Conservation (phyloP, 2,329 filamentous ascomycete species). For the Epichloe hybrida region DNA sequence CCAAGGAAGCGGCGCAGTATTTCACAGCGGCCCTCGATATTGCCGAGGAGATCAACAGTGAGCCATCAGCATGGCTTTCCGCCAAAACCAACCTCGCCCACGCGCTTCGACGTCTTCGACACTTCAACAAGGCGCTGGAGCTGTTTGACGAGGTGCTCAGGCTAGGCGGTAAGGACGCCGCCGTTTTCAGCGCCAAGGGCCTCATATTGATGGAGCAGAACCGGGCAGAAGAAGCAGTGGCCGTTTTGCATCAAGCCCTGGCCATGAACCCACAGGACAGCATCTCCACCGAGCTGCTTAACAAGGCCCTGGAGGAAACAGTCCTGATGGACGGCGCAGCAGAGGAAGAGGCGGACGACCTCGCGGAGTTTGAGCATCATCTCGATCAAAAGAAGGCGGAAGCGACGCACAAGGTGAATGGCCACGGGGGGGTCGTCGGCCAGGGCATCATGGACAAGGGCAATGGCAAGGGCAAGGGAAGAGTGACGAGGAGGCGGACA, state of each 20-base stretch:
- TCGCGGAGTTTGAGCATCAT: constrained; percentile 38
- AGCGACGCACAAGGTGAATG: constrained; percentile 25
- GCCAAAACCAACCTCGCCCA: constrained; percentile 84
- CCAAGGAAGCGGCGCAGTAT: constrained; percentile 60
- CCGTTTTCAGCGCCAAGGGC: constrained; percentile 70
- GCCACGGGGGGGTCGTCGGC: constrained; percentile 11
- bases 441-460: constrained; percentile 27
- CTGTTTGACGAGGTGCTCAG: constrained; percentile 83
- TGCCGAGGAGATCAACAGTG: constrained; percentile 67
- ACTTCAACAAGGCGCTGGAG: constrained; percentile 56
- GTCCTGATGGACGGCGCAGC: constrained; percentile 31
- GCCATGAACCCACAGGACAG: constrained; percentile 68
- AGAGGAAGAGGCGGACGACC: constrained; percentile 31
- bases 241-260: constrained; percentile 72
- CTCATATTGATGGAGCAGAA: constrained; percentile 70
- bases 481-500: constrained; percentile 21
- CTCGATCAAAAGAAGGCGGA: constrained; percentile 33
- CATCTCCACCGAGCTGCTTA: constrained; percentile 65
- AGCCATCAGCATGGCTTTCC: constrained; percentile 69
- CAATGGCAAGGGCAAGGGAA: constrained; percentile 30
- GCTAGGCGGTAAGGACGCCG: constrained; percentile 64
- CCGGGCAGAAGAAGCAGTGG: constrained; percentile 61
- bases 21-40: constrained; percentile 68
- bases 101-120: constrained; percentile 60
- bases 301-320: constrained; percentile 55